phyloP scores from a whole-genome alignment of 306 rosid species.

The Chamaecrista fasciculata region DNA sequence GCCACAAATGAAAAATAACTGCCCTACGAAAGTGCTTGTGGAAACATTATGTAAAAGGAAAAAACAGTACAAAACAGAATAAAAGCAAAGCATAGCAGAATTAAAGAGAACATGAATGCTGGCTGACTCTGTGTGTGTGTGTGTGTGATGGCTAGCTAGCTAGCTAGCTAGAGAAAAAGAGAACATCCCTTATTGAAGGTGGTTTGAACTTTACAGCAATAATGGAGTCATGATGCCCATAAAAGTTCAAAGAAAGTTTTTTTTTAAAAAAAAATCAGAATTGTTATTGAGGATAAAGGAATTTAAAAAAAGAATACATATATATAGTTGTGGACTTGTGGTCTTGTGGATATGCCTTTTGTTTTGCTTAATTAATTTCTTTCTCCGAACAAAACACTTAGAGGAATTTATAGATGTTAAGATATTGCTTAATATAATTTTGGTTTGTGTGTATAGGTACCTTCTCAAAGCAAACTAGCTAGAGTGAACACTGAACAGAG shows the following conservation, averaged over 20 bases:
- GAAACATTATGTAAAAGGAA: conserved; percentile 34
- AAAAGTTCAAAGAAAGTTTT: conserved; percentile 30
- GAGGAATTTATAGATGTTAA: conserved; percentile 1
- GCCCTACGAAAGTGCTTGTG: conserved; percentile 28
- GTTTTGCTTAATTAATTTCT: neutral
- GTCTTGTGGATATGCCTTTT: neutral
- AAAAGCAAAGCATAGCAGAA: conserved; percentile 30
- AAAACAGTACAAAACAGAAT: conserved; percentile 28
- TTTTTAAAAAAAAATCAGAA: neutral
- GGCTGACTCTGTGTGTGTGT: conserved; percentile 29
- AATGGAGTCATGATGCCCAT: conserved; percentile 32
- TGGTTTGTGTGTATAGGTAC: conserved; percentile 5
- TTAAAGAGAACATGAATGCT: conserved; percentile 26
- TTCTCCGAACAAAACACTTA: neutral
- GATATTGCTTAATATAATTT: neutral
- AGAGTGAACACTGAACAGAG: neutral
- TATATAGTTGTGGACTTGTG: neutral
- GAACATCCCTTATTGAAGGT: conserved; percentile 18
- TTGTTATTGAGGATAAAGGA: conserved; percentile 15
- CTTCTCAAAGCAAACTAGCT: conserved; percentile 21
- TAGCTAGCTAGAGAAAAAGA: neutral
- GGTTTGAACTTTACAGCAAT: conserved; percentile 34
- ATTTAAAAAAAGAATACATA: conserved; percentile 3
- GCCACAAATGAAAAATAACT: conserved; percentile 32
- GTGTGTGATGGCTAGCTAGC: neutral